Percentiles rank a stretch among this genome's conserved stretches.
These are phyloP conservation scores for Beta corolliflora DNA, from an alignment of 179 eudicot genomes.

Conservation along the genomic window DNA sequence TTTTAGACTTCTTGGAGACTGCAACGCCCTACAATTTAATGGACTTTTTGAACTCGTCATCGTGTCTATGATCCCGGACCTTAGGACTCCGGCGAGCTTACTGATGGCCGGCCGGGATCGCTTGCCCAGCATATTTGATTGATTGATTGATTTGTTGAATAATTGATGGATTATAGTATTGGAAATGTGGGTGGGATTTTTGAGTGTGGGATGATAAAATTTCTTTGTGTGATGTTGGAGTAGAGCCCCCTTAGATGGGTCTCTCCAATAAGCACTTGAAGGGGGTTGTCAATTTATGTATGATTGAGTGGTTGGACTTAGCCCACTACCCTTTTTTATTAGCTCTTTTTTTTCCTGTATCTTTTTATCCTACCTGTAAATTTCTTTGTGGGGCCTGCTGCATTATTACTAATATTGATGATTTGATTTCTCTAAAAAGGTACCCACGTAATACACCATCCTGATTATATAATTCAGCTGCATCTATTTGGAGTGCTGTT, in stretches of 20 bases:
- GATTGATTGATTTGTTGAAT: conserved; percentile 1
- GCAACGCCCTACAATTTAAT: conserved; percentile 36
- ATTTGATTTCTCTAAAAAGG: conserved; percentile 19
- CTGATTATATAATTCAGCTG: background rate
- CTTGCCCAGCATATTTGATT: conserved; percentile 48
- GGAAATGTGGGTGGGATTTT: conserved; percentile 2
- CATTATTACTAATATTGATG: conserved; percentile 24
- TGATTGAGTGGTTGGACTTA: conserved; percentile 50
- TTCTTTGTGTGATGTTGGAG: conserved; percentile 19
- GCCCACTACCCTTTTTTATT: conserved; percentile 44
- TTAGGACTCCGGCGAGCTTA: conserved; percentile 40
- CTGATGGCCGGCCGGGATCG: conserved; percentile 44
- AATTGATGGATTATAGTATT: background rate
- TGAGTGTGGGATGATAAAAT: background rate
- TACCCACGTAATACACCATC: background rate
- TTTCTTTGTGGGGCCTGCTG: conserved; percentile 17
- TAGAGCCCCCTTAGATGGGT: conserved; percentile 31
- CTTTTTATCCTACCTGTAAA: background rate
- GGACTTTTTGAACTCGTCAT: conserved; percentile 50
- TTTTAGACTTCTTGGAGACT: conserved; percentile 48
- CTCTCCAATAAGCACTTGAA: conserved; percentile 31
- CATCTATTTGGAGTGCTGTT: background rate
- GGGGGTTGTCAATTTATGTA: conserved; percentile 39
- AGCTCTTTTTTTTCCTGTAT: conserved; percentile 26
- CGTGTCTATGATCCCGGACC: conserved; percentile 24